Percentiles rank a stretch among this genome's conserved stretches.
These are phyloP conservation scores for Betula pendula DNA, from an alignment of 306 rosid species.

Conservation along the genomic window DNA sequence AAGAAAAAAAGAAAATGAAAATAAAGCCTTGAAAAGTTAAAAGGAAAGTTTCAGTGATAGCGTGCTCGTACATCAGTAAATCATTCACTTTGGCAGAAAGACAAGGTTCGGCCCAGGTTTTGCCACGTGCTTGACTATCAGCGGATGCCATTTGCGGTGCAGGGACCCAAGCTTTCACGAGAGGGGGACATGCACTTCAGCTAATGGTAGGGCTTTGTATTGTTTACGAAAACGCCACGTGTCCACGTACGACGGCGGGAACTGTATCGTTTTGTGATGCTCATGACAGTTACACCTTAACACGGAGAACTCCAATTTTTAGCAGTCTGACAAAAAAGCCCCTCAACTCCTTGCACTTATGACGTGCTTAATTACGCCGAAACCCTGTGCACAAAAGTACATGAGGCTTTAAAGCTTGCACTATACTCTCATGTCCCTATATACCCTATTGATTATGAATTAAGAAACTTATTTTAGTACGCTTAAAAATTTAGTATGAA, in stretches of 20 bases:
- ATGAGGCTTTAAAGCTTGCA: no score
- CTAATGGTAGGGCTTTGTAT: no score
- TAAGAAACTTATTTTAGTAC: no score
- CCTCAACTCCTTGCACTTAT: background rate
- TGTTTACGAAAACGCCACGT: slow-evolving; percentile 10
- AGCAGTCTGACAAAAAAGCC: background rate
- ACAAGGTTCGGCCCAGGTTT: no score
- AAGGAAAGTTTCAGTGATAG: background rate
- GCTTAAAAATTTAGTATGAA: no score
- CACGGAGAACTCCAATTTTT: background rate
- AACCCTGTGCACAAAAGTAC: background rate
- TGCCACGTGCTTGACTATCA: background rate
- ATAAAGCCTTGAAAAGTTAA: no score
- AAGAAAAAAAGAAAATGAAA: background rate
- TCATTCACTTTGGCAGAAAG: background rate
- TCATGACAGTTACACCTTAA: background rate
- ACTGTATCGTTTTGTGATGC: background rate
- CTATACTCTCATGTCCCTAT: no score
- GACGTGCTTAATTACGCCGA: background rate
- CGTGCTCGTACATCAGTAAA: background rate
- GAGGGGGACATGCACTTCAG: no score
- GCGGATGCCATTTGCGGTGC: background rate
- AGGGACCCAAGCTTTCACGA: background rate
- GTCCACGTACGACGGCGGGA: slow-evolving; percentile 16
- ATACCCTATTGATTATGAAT: no score